Conservation (phyloP, 768 basidiomycete species). For the Tulasnella sp. region DNA sequence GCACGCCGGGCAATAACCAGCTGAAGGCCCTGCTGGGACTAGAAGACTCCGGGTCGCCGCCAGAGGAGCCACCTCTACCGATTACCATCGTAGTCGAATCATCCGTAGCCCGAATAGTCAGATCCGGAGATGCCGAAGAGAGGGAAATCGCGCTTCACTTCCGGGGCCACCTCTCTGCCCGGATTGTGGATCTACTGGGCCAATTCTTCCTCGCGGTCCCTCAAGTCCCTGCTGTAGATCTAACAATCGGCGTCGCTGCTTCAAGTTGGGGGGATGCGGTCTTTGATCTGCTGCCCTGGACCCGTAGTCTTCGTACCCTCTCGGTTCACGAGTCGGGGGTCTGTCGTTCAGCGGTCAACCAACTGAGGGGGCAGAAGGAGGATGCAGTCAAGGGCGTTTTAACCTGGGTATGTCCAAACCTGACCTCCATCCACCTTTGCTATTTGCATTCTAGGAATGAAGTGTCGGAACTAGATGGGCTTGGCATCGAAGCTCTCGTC, state of each 20-base stretch:
- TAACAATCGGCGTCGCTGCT: background rate
- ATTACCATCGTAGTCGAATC: background rate
- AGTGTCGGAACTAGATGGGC: background rate
- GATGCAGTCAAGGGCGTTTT: background rate
- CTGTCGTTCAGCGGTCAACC: background rate
- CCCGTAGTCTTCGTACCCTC: background rate
- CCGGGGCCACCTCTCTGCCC: background rate
- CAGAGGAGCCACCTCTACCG: background rate
- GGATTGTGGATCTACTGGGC: background rate
- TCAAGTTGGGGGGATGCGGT: background rate
- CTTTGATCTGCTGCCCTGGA: background rate
- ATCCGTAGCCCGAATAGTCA: background rate
- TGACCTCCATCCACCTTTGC: background rate
- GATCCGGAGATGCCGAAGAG: background rate
- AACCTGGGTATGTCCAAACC: background rate
- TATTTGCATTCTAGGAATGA: background rate
- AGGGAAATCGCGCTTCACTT: background rate
- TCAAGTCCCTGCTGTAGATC: background rate
- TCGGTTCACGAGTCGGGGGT: background rate
- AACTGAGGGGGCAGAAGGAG: background rate
- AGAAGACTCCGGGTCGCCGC: background rate
- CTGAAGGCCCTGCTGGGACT: background rate
- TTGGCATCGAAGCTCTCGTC: background rate
- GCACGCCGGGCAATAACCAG: background rate
- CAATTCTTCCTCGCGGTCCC: background rate